phyloP scores from a whole-genome alignment of 768 basidiomycete species.

The Coprinellus micaceus region DNA sequence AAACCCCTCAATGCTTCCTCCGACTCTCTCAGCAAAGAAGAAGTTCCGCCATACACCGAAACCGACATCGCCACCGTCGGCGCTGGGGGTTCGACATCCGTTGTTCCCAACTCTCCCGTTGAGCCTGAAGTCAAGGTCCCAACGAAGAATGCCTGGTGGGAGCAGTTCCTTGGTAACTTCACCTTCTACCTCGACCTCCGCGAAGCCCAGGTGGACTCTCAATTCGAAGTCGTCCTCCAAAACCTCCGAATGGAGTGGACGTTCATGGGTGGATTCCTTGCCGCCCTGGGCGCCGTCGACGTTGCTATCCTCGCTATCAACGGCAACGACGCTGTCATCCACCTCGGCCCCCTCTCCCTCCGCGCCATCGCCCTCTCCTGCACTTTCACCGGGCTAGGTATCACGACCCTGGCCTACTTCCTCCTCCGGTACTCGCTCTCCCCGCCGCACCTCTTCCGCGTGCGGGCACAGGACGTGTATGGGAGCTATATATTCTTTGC shows the following conservation, averaged over 20 bases:
- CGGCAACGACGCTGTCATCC: conserved; percentile 44
- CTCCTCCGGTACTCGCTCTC: conserved; percentile 52
- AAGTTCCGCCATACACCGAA: conserved; percentile 5
- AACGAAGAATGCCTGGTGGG: conserved; percentile 22
- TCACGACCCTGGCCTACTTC: conserved; percentile 63
- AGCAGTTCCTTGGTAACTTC: conserved; percentile 44
- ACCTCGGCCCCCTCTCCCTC: conserved; percentile 42
- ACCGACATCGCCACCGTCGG: not conserved
- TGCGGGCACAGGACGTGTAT: conserved; percentile 53
- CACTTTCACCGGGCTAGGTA: conserved; percentile 60
- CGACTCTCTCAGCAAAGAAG: conserved; percentile 1
- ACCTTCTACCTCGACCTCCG: conserved; percentile 57
- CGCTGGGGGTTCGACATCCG: too few species aligned
- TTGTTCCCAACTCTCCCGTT: not conserved
- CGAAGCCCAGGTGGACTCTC: conserved; percentile 40
- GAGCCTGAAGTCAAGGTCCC: not conserved
- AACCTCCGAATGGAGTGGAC: conserved; percentile 62
- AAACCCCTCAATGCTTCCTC: conserved; percentile 5
- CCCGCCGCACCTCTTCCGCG: conserved; percentile 23
- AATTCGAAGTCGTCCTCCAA: conserved; percentile 47
- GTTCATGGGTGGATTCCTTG: conserved; percentile 57
- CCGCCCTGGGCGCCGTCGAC: conserved; percentile 54
- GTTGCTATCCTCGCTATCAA: conserved; percentile 65
- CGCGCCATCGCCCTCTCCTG: conserved; percentile 55
- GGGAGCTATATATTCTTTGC: conserved; percentile 65